A percentile compares a stretch with the other conserved stretches of the same genome.
phyloP scores from a whole-genome alignment of 2,329 filamentous ascomycete genomes.

The Pleomassaria siparia region DNA sequence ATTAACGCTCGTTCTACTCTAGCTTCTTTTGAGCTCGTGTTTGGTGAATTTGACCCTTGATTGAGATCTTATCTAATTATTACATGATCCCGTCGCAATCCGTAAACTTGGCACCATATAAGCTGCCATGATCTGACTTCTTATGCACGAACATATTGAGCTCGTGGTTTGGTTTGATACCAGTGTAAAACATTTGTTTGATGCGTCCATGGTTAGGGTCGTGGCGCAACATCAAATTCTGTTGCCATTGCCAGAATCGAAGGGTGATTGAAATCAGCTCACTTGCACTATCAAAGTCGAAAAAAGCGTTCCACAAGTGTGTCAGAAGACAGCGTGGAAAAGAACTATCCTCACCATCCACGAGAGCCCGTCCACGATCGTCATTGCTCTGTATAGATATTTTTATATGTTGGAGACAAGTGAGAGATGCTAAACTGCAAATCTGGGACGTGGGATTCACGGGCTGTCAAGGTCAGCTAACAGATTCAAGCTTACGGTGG shows the following conservation, averaged over 20 bases:
- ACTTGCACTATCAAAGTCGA: not conserved
- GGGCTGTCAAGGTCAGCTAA: too few relatives aligned
- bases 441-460: too few relatives aligned
- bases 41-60: too few relatives aligned
- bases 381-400: too few relatives aligned
- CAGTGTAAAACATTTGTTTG: not conserved
- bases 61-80: not conserved
- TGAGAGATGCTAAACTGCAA: not conserved
- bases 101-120: not conserved
- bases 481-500: too few relatives aligned
- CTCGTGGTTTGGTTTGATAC: not conserved
- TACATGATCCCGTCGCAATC: not conserved
- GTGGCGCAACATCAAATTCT: not conserved
- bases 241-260: slow-evolving; percentile 2
- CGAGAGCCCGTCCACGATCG: too few relatives aligned
- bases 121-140: not conserved
- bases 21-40: too few relatives aligned
- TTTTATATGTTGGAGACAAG: not conserved
- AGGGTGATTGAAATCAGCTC: not conserved
- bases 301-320: not conserved
- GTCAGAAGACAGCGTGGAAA: not conserved
- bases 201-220: not conserved
- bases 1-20: too few relatives aligned
- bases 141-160: not conserved
- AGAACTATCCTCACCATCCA: too few relatives aligned